Conservation (phyloP, 371 early-diverging fungal species). For the Synchytrium microbalum region DNA sequence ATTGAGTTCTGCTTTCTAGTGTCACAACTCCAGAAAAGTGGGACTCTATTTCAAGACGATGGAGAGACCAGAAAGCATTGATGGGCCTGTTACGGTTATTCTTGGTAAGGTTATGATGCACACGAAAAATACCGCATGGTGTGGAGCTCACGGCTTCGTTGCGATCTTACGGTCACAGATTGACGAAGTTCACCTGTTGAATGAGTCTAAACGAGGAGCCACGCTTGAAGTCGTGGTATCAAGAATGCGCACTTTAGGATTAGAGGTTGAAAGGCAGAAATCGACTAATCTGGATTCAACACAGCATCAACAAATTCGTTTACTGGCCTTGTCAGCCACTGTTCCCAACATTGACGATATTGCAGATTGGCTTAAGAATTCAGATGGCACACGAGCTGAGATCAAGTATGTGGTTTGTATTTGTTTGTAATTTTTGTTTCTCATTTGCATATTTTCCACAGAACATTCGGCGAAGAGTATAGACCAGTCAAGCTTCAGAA, state of each 20-base stretch:
- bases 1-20: conserved; percentile 8
- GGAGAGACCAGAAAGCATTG: conserved; percentile 33
- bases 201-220: conserved; percentile 50
- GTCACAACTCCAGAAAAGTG: conserved; percentile 75
- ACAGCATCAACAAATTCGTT: conserved; percentile 25
- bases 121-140: not conserved
- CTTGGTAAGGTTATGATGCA: conserved; percentile 16
- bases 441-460: conserved; percentile 5
- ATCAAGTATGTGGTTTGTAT: not conserved
- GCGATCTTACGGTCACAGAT: conserved; percentile 24
- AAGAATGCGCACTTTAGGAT: conserved; percentile 38
- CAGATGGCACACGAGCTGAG: conserved; percentile 15
- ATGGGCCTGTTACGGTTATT: conserved; percentile 31
- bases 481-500: conserved; percentile 61
- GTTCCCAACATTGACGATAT: conserved; percentile 80
- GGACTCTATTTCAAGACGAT: conserved; percentile 61
- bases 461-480: conserved; percentile 69
- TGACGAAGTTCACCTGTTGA: conserved; percentile 65
- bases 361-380: conserved; percentile 56
- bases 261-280: conserved; percentile 6
- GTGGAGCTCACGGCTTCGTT: not conserved
- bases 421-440: not conserved
- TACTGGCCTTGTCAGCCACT: conserved; percentile 78
- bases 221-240: conserved; percentile 55
- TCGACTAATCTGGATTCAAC: not conserved